Evolutionary conservation across 2,329 filamentous ascomycete genomes (phyloP).

Genomic region (Nemania sp.): DNA sequence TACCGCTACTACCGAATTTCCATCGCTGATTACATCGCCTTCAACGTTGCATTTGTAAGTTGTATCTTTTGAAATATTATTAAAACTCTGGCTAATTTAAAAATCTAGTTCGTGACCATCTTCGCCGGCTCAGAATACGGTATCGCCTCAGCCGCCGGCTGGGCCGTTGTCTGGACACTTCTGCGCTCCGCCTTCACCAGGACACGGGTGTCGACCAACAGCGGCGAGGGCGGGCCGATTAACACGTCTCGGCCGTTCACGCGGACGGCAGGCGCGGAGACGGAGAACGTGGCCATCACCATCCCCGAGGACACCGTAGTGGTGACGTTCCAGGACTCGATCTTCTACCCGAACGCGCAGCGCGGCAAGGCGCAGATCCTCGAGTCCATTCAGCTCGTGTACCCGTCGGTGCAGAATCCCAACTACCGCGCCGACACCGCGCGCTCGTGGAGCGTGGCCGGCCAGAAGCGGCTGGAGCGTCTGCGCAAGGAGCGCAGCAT

Average conservation of each 20-base stretch:
- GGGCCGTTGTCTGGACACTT: constrained; percentile 65
- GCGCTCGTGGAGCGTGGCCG: constrained; percentile 40
- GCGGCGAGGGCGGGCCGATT: constrained; percentile 6
- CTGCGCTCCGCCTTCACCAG: constrained; percentile 58
- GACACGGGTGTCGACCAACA: constrained; percentile 19
- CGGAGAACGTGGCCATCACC: constrained; percentile 32
- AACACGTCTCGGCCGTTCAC: constrained; percentile 35
- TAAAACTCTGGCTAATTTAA: not conserved
- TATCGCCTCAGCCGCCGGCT: constrained; percentile 61
- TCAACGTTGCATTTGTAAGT: constrained; percentile 59
- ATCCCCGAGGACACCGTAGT: constrained; percentile 55
- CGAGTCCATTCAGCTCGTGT: constrained; percentile 39
- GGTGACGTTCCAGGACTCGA: constrained; percentile 58
- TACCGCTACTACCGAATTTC: constrained; percentile 68
- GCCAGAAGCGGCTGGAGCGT: constrained; percentile 33
- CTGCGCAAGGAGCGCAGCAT: constrained; percentile 32
- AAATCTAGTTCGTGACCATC: constrained; percentile 57
- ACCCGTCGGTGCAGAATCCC: constrained; percentile 33
- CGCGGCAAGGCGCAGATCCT: constrained; percentile 38
- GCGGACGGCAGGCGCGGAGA: constrained; percentile 3
- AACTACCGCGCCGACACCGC: constrained; percentile 28
- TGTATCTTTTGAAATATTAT: not conserved
- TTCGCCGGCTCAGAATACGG: constrained; percentile 64
- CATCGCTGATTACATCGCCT: constrained; percentile 64
- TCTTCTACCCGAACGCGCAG: constrained; percentile 66